Base-by-base conservation (phyloP, 2,329 filamentous ascomycete genomes). In the Microdochium bolleyi region DNA sequence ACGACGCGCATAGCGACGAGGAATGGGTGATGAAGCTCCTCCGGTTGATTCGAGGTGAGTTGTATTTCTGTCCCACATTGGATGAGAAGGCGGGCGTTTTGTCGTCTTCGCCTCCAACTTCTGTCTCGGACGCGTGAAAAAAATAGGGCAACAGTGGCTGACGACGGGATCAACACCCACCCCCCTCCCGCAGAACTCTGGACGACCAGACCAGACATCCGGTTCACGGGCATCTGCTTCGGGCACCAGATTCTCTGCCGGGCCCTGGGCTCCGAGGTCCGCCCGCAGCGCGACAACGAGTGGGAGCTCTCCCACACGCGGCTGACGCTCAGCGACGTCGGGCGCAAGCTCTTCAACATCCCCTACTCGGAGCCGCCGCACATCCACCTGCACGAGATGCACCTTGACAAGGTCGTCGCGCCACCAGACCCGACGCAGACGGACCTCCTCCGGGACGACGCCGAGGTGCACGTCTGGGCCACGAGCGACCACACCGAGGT, bases 221-320 rank as follows among this genome's bases (percentile, higher is more conserved):
- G 74, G 32, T 70, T 92, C 32, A 80, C 91, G 19, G 88, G 88
- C 2, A 82, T 92, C 10, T 94, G 89, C 67, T 92, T 91, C 65
- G 89, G 89, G 5, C 89, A 92, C 62, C 89, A 92, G 67, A 84
- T 94, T 56, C 73, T 94, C 30, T 84, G 82, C 1, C 78, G 89
- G 27, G 85, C 88, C 1, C 67, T 90, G 53, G 87, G 84, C 5
- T 79, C 74, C n/a, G 79, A 80, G 56, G 85, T 92, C 2, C 83
- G 76, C 16, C 74, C 83, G 27, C 84, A 82, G 57, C 78, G 84
- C 14, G 68, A 72, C 19, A 84, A 84, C 8, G 70, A 78, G 24
- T 94, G 88, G 89, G 89, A 94, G 64, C 73, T 87, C 10, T 81
- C 84, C 27, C 87, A 91, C 27, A 79, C 77, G 54, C 73, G 79